A percentile compares a stretch with the other conserved stretches of the same genome.
phyloP scores from a whole-genome alignment of 345 rosid genomes.

The Corchorus olitorius region DNA sequence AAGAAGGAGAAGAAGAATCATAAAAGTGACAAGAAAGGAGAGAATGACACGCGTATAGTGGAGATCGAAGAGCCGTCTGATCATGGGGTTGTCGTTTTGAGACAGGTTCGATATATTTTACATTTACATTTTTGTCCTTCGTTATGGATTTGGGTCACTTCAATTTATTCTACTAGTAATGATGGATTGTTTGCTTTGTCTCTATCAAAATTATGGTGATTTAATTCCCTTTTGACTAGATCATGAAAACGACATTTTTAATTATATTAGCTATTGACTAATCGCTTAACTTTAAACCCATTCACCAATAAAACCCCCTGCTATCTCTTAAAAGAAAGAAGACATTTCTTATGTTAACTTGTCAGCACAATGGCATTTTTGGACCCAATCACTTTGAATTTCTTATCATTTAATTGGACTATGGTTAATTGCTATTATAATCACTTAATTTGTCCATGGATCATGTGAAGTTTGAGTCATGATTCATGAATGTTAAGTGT shows the following conservation, averaged over 20 bases:
- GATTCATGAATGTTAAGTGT: background rate
- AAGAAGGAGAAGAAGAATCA: conserved; percentile 39
- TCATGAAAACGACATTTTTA: conserved; percentile 6
- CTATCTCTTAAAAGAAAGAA: too few species aligned
- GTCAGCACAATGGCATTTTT: background rate
- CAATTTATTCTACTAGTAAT: too few species aligned
- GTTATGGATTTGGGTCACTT: background rate
- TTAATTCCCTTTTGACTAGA: background rate
- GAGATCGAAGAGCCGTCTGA: conserved; percentile 61
- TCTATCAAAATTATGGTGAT: background rate
- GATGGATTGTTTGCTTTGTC: background rate
- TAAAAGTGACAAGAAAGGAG: conserved; percentile 50
- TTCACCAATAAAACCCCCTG: too few species aligned
- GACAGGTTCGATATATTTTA: conserved; percentile 48
- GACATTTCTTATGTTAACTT: too few species aligned
- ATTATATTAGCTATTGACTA: background rate
- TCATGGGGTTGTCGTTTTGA: conserved; percentile 53
- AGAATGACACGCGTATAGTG: conserved; percentile 55
- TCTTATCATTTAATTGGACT: background rate
- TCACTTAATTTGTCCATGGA: background rate
- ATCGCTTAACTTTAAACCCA: background rate
- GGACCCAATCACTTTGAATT: background rate
- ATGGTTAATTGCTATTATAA: background rate
- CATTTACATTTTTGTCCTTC: background rate
- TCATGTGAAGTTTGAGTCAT: background rate